A percentile compares a stretch with the other conserved stretches of the same genome.
Evolutionary conservation across 2,329 filamentous ascomycete species (phyloP).

Genomic region (Colletotrichum plurivorum): DNA sequence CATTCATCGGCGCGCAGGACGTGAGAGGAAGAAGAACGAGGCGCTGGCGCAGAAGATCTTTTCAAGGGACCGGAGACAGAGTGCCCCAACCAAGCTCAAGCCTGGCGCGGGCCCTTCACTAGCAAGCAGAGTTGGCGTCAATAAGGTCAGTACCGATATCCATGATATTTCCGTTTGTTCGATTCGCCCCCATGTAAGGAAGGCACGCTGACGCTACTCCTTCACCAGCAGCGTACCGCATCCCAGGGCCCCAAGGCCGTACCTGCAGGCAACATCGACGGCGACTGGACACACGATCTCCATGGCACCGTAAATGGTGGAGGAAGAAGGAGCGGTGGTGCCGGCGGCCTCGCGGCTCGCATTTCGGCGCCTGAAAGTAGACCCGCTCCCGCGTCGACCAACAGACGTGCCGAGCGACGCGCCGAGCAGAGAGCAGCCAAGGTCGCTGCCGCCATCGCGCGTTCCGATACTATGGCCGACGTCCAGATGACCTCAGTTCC

Average conservation of each 20-base stretch:
- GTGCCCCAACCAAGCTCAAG: slow-evolving; percentile 66
- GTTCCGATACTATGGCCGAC: slow-evolving; percentile 51
- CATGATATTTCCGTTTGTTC: slow-evolving; percentile 7
- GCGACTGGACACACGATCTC: slow-evolving; percentile 81
- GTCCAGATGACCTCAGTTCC: slow-evolving; percentile 45
- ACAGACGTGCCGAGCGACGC: slow-evolving; percentile 44
- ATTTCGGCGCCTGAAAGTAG: slow-evolving; percentile 57
- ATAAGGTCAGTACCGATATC: slow-evolving; percentile 69
- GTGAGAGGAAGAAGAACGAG: slow-evolving; percentile 80
- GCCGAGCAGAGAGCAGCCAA: slow-evolving; percentile 54
- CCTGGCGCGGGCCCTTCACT: slow-evolving; percentile 68
- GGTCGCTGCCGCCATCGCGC: slow-evolving; percentile 62
- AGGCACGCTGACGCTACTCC: slow-evolving; percentile 31
- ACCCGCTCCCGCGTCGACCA: slow-evolving; percentile 37
- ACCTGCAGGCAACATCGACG: slow-evolving; percentile 70
- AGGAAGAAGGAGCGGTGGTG: slow-evolving; percentile 38
- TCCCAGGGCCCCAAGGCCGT: slow-evolving; percentile 50
- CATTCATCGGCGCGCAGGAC: slow-evolving; percentile 56
- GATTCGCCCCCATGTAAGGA: slow-evolving; percentile 19
- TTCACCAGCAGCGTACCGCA: slow-evolving; percentile 47
- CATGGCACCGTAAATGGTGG: slow-evolving; percentile 62
- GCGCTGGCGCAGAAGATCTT: slow-evolving; percentile 81
- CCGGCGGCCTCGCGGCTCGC: slow-evolving; percentile 60
- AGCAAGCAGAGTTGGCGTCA: slow-evolving; percentile 80
- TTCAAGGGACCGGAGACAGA: slow-evolving; percentile 70